Evolutionary conservation across 2,329 filamentous ascomycete genomes (phyloP), one percentile per base, ranked within the genome.

Genomic region (Ophiostoma himal-ulmi): DNA sequence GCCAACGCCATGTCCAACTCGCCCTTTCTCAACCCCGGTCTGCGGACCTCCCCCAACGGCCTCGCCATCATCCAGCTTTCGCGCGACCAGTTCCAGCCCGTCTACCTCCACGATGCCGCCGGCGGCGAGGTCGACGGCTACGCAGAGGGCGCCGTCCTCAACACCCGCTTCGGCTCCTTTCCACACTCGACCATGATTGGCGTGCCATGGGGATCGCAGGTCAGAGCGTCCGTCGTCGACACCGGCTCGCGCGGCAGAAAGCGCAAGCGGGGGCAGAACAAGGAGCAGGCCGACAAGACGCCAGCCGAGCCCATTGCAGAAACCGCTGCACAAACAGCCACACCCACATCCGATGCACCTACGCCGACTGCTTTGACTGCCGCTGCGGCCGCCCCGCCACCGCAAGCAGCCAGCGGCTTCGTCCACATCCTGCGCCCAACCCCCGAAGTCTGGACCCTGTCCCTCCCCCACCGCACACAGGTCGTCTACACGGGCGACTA

Each of bases 81-180:
- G 72, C 90, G 94, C 80, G 94, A 98, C 79, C 90, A 90, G 73
- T 88, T 94, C 73, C 84, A 93, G 54, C 93, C 94, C 8, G 83
- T 93, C 36, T 88, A 91, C 72, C 86, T 94, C 37, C 83, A 86
- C 73, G 82, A 86, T 39, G 84, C 84, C 30, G 84, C 86, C 52
- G 88, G 87, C 69, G 37, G 70, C 64, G 84, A 86, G 60, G 84
- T 90, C 73, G 86, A 89, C 76, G 91, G 91, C 71, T 93, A 93
- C 76, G 86, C 86, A 39, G 90, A 93, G 77, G 91, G 91, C 48
- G 89, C 89, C 66, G 90, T 93, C 2, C 88, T 94, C 69, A 98
- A 97, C 81, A 99, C 94, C 1, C 89, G 94, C 64, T 99, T 97
- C 77, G 95, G 95, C 67, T 97, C 94, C 0, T 94, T 93, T 72